Conservation (phyloP, 75 land plant species). For the Selaginella tamariscina region DNA sequence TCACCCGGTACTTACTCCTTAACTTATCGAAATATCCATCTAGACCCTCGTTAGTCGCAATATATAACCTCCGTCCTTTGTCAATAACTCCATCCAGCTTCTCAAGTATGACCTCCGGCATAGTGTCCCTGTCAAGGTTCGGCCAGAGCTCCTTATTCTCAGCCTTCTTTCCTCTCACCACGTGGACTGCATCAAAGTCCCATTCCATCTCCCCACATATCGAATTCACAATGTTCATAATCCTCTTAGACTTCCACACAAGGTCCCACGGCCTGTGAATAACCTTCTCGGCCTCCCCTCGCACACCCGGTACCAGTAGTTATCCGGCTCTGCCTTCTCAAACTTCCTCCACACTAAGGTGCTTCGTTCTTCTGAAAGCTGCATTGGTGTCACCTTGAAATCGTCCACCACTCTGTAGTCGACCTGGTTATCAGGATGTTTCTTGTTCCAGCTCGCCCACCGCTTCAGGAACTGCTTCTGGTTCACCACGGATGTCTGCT, state of each 20-base stretch:
- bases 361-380: not conserved
- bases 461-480: slow-evolving; percentile 7
- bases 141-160: slow-evolving; percentile 9
- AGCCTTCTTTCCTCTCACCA: not conserved
- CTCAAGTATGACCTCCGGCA: slow-evolving; percentile 3
- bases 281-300: slow-evolving; percentile 9
- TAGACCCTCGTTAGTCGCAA: not conserved
- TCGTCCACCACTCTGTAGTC: not conserved
- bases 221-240: not conserved
- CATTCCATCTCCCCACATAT: slow-evolving; percentile 12
- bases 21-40: slow-evolving; percentile 3
- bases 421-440: not conserved
- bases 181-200: slow-evolving; percentile 9
- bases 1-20: not conserved
- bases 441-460: not conserved
- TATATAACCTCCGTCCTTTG: not conserved
- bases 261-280: slow-evolving; percentile 2
- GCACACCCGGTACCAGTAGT: slow-evolving; percentile 5
- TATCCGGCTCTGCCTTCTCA: not conserved
- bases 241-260: slow-evolving; percentile 3
- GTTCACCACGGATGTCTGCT: not conserved
- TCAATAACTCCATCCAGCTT: not conserved
- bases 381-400: slow-evolving; percentile 9
- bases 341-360: slow-evolving; percentile 5
- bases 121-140: slow-evolving; percentile 3